Conservation (phyloP, 2,329 filamentous ascomycete genomes). For the Lecanicillium sp. region DNA sequence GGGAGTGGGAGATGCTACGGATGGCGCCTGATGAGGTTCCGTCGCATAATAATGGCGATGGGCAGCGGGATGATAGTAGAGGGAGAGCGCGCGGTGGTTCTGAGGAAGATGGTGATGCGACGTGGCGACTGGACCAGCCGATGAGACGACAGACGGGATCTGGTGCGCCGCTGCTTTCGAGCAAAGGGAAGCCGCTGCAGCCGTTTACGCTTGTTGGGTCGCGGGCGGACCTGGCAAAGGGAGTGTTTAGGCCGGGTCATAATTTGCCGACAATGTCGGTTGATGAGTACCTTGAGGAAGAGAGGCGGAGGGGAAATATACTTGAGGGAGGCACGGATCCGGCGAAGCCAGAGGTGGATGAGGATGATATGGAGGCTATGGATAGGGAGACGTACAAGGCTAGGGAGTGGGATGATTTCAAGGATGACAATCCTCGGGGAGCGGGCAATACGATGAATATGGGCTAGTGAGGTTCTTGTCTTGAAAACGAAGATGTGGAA, state of each 20-base stretch:
- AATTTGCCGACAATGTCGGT: slow-evolving; percentile 96
- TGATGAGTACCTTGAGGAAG: slow-evolving; percentile 94
- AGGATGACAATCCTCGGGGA: slow-evolving; percentile 78
- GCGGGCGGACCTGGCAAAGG: slow-evolving; percentile 64
- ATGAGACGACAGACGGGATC: slow-evolving; percentile 39
- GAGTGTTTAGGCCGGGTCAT: slow-evolving; percentile 85
- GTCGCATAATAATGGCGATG: no score
- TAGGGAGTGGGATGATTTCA: slow-evolving; percentile 89
- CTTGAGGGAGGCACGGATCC: slow-evolving; percentile 83
- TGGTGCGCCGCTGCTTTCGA: slow-evolving; percentile 67
- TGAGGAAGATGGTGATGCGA: slow-evolving; percentile 35
- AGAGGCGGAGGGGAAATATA: slow-evolving; percentile 73
- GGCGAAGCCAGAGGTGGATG: slow-evolving; percentile 64
- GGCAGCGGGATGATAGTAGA: slow-evolving; percentile 33
- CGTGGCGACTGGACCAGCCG: slow-evolving; percentile 64
- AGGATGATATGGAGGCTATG: slow-evolving; percentile 81
- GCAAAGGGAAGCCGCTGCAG: slow-evolving; percentile 74
- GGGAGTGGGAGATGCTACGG: slow-evolving; percentile 75
- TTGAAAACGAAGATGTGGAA: no score
- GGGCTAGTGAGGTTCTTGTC: slow-evolving; percentile 44
- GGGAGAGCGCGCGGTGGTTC: slow-evolving; percentile 25
- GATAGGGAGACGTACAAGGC: slow-evolving; percentile 92
- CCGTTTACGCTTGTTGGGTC: slow-evolving; percentile 81
- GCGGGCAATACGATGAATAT: slow-evolving; percentile 77
- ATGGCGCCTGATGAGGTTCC: slow-evolving; percentile 48